phyloP scores from a whole-genome alignment of 179 eudicot genomes.

The Beta corolliflora region DNA sequence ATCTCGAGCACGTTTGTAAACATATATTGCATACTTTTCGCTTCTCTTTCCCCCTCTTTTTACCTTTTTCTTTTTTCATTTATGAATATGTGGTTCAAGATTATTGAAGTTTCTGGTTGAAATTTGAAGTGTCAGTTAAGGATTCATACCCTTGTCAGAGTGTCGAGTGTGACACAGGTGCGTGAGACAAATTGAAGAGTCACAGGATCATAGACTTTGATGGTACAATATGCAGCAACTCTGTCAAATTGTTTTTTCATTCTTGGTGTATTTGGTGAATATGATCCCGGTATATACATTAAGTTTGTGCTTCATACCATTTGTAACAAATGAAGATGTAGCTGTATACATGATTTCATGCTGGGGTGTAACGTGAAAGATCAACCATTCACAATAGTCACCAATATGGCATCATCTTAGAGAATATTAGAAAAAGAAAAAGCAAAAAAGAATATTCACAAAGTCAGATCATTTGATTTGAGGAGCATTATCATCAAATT shows the following conservation, averaged over 20 bases:
- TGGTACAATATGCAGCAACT: neutral
- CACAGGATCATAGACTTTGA: neutral
- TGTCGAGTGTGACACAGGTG: no score
- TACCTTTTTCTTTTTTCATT: neutral
- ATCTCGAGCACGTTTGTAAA: no score
- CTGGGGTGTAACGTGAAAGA: neutral
- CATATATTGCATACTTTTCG: no score
- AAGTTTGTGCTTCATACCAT: neutral
- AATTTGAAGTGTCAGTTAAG: no score
- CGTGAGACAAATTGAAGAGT: neutral
- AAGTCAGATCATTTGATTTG: neutral
- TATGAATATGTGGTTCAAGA: neutral
- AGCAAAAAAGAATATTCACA: neutral
- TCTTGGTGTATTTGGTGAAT: no score
- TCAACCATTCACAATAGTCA: neutral
- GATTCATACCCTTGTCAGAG: no score
- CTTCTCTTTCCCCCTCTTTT: no score
- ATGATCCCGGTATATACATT: neutral
- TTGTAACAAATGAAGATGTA: neutral
- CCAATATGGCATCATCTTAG: neutral
- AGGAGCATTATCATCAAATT: neutral
- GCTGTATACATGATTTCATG: neutral
- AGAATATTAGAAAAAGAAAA: neutral
- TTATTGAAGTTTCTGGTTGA: no score
- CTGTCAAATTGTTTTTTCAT: neutral